Percentiles rank a stretch among this genome's conserved stretches.
Conservation (phyloP, 2,329 filamentous ascomycete genomes). For the Sporothrix brunneoviolacea region DNA sequence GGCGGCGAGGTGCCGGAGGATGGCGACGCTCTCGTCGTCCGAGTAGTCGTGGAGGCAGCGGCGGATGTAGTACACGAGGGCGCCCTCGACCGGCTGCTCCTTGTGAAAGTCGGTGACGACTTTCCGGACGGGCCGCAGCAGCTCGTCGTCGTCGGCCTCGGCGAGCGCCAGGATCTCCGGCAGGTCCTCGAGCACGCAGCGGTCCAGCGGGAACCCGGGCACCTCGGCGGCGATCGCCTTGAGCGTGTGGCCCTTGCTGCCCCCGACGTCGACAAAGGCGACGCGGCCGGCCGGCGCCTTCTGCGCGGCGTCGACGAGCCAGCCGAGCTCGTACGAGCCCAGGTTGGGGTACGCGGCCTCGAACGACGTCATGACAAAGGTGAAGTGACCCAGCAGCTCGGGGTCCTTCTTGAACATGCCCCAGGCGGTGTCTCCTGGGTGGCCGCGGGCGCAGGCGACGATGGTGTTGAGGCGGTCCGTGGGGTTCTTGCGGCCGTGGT, state of each 20-base stretch:
- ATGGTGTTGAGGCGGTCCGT: constrained; percentile 21
- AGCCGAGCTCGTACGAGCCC: constrained; percentile 27
- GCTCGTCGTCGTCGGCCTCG: not conserved
- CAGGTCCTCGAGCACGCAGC: constrained; percentile 29
- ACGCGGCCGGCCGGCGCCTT: constrained; percentile 13
- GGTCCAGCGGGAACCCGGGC: constrained; percentile 21
- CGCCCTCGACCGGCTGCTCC: constrained; percentile 24
- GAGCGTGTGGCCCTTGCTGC: constrained; percentile 26
- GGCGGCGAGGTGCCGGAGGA: constrained; percentile 24
- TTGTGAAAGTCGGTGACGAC: constrained; percentile 25
- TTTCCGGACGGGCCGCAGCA: not conserved
- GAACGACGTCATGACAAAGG: constrained; percentile 24
- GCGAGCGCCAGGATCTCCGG: constrained; percentile 23
- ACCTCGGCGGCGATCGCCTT: constrained; percentile 23
- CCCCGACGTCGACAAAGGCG: constrained; percentile 30
- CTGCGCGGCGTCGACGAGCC: constrained; percentile 19
- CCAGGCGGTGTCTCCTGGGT: constrained; percentile 27
- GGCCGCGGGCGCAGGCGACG: constrained; percentile 24
- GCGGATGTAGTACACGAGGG: constrained; percentile 21
- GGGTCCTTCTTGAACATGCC: constrained; percentile 23
- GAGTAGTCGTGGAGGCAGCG: constrained; percentile 33
- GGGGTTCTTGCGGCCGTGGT: constrained; percentile 27
- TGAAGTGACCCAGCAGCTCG: constrained; percentile 22
- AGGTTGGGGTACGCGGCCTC: constrained; percentile 21
- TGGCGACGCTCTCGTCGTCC: constrained; percentile 26